Base-by-base conservation (phyloP, 2,329 filamentous ascomycete species). In the Rhynchosporium secalis region DNA sequence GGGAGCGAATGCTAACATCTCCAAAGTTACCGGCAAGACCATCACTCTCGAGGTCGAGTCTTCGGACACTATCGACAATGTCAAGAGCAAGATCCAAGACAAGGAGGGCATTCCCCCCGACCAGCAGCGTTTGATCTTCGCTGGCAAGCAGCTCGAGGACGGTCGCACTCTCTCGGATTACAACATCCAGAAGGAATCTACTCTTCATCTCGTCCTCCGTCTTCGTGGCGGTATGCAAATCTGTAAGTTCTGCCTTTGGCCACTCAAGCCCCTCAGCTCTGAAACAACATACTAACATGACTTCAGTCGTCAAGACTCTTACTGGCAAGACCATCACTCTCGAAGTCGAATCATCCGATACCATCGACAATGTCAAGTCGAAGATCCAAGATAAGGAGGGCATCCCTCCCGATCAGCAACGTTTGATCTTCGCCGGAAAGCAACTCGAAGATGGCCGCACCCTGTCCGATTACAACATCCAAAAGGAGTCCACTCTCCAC, bases 271-370 rank as follows among this genome's bases (percentile, higher is more conserved):
- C 20, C 20, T 20, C 20, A 20, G 20, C 20, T 20, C 20, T 20
- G 20, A 20, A 20, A 20, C 20, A 20, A 20, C 20, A 20, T 20
- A 20, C 20, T 20, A 20, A 20, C 20, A 1, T 20, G 1, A 20
- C 20, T 98, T 83, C 95, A 98, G 89, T 98, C 90, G 94, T 98
- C 84, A 98, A 97, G 90, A 97, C 94, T 87, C 92, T 96, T 92
- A 76, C 94, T 89, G 78, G 95, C 98, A 83, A 98, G 94, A 20
- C 20, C 20, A 20, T 20, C 20, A 20, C 20, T 20, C 20, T 20
- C 20, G 20, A 20, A 20, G 20, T 20, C 20, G 20, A 20, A 20
- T 20, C 20, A 20, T 20, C 20, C 20, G 20, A 20, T 20, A 20
- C 20, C 78, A 98, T 98, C 83, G 94, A 98, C 89, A 98, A 96